These are phyloP conservation scores for Galerina sulciceps DNA, from an alignment of 768 basidiomycete genomes.

Conservation along the genomic window DNA sequence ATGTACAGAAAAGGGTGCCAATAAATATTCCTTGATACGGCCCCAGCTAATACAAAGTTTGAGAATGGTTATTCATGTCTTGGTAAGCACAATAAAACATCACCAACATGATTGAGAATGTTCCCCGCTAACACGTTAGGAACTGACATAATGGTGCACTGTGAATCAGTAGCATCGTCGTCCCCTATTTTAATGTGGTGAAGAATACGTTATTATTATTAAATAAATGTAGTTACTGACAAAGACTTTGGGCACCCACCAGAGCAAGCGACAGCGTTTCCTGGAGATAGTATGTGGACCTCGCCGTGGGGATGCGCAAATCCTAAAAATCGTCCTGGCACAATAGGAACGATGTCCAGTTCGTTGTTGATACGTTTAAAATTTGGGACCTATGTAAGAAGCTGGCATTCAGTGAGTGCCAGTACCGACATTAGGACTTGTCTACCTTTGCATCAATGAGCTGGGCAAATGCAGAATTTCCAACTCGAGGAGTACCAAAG, in stretches of 20 bases:
- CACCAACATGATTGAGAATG: slow-evolving; percentile 51
- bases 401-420: not conserved
- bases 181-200: slow-evolving; percentile 35
- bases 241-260: slow-evolving; percentile 22
- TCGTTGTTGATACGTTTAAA: slow-evolving; percentile 46
- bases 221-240: not conserved
- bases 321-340: slow-evolving; percentile 54
- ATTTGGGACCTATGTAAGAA: slow-evolving; percentile 33
- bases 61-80: not conserved
- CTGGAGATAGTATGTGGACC: slow-evolving; percentile 51
- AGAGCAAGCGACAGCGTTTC: slow-evolving; percentile 39
- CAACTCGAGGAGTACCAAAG: slow-evolving; percentile 57
- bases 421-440: not conserved
- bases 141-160: slow-evolving; percentile 59
- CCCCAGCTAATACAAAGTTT: slow-evolving; percentile 40
- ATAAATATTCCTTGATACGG: slow-evolving; percentile 57
- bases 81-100: not conserved
- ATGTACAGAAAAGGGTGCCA: slow-evolving; percentile 41
- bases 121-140: slow-evolving; percentile 55
- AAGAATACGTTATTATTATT: not conserved
- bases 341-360: slow-evolving; percentile 55
- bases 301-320: slow-evolving; percentile 60
- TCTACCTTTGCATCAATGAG: slow-evolving; percentile 50
- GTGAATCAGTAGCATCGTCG: slow-evolving; percentile 56
- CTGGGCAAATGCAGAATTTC: slow-evolving; percentile 53